phyloP scores from a whole-genome alignment of 768 basidiomycete species.

The Tricholoma sp. region DNA sequence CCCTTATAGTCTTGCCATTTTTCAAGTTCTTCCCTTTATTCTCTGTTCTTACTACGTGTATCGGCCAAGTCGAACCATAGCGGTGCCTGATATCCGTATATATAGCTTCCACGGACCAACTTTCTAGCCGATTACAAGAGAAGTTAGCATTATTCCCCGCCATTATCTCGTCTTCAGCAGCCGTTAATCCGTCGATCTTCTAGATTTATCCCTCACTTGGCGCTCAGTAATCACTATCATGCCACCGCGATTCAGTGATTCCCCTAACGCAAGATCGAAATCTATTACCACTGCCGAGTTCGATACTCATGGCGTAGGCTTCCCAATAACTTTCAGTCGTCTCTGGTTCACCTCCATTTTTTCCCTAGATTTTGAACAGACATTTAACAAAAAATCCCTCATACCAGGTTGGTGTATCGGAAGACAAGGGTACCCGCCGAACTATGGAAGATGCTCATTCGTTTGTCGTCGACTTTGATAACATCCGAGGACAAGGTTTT shows the following conservation, averaged over 20 bases:
- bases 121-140: neutral
- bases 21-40: neutral
- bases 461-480: constrained; percentile 91
- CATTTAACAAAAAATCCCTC: constrained; percentile 63
- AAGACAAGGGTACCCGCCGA: constrained; percentile 85
- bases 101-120: neutral
- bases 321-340: neutral
- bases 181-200: neutral
- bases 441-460: constrained; percentile 99
- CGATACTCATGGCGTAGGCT: constrained; percentile 72
- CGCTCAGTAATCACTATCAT: constrained; percentile 13
- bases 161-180: neutral
- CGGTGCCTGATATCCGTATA: neutral
- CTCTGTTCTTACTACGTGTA: too few relatives aligned
- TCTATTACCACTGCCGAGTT: constrained; percentile 73
- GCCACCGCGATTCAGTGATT: constrained; percentile 45
- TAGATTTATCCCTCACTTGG: neutral
- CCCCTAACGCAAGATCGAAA: constrained; percentile 77
- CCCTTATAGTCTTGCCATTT: neutral
- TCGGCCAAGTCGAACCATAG: too few relatives aligned
- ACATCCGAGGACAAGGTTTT: constrained; percentile 92
- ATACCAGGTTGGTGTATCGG: constrained; percentile 69
- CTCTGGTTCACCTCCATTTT: neutral
- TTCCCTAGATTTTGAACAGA: constrained; percentile 60
- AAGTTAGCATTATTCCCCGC: neutral